These are phyloP conservation scores for Kwoniella shandongensis DNA, from an alignment of 768 basidiomycete genomes.

Conservation along the genomic window DNA sequence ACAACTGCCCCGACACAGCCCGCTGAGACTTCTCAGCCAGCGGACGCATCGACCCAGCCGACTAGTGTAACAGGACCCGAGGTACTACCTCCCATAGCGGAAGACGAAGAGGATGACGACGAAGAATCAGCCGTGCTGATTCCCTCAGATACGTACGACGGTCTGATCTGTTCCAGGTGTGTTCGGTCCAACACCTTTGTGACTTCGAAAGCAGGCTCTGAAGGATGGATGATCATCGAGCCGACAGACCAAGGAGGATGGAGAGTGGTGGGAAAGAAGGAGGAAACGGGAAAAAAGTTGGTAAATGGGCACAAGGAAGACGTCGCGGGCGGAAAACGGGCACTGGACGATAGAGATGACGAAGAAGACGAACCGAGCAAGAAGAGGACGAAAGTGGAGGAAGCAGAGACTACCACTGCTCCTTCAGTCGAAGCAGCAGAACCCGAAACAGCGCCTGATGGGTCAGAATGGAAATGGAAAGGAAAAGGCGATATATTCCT, in stretches of 20 bases:
- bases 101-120: slow-evolving; percentile 40
- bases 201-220: slow-evolving; percentile 30
- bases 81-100: not conserved
- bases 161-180: slow-evolving; percentile 47
- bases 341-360: slow-evolving; percentile 2
- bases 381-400: slow-evolving; percentile 9
- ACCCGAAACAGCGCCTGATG: not conserved
- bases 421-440: not conserved
- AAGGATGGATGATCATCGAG: slow-evolving; percentile 51
- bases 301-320: not conserved
- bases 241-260: slow-evolving; percentile 19
- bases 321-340: slow-evolving; percentile 1
- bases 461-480: slow-evolving; percentile 5
- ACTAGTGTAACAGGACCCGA: not conserved
- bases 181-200: slow-evolving; percentile 22
- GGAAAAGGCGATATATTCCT: slow-evolving; percentile 51
- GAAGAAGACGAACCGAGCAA: not conserved
- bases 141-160: slow-evolving; percentile 43
- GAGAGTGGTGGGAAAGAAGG: slow-evolving; percentile 3
- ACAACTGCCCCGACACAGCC: no score
- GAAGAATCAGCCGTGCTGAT: slow-evolving; percentile 42
- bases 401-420: not conserved
- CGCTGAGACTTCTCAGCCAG: no score
- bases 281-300: not conserved
- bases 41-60: no score